phyloP scores from a whole-genome alignment of 306 rosid species.

The Hippophae tibetana region DNA sequence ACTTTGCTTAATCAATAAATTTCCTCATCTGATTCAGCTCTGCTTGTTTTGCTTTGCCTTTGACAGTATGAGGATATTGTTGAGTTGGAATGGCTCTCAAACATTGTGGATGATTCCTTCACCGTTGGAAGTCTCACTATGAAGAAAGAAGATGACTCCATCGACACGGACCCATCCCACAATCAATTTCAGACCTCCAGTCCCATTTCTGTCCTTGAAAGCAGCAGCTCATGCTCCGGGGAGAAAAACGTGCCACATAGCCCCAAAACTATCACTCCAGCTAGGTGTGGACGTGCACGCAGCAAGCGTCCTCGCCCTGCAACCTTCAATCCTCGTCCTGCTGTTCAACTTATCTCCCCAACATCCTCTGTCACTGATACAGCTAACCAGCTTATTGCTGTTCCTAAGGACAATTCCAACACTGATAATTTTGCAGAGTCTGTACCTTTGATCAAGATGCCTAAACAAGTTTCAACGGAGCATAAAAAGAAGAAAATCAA shows the following conservation, averaged over 20 bases:
- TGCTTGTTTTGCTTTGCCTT: neutral
- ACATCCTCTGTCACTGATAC: constrained; percentile 68
- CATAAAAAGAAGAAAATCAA: constrained; percentile 48
- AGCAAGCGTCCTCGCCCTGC: constrained; percentile 94
- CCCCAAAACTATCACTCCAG: constrained; percentile 36
- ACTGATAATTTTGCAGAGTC: constrained; percentile 73
- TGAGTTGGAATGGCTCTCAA: constrained; percentile 89
- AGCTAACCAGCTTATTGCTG: constrained; percentile 24
- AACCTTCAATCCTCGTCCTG: constrained; percentile 64
- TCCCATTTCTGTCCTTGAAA: constrained; percentile 86
- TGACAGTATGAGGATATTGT: constrained; percentile 82
- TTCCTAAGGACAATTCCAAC: constrained; percentile 34
- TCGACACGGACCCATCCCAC: constrained; percentile 34
- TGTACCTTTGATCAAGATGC: constrained; percentile 26
- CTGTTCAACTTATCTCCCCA: constrained; percentile 69
- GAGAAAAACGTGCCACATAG: constrained; percentile 39
- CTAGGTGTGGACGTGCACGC: constrained; percentile 72
- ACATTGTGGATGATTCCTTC: constrained; percentile 82
- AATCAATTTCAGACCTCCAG: constrained; percentile 66
- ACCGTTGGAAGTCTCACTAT: constrained; percentile 63
- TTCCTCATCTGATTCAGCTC: constrained; percentile 14
- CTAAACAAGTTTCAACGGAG: constrained; percentile 18
- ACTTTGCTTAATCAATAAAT: too few species aligned
- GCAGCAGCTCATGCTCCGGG: constrained; percentile 77
- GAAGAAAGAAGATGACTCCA: constrained; percentile 40